Base-by-base conservation (phyloP, 192 early-diverging fungal species). In the Coemansia sp. region DNA sequence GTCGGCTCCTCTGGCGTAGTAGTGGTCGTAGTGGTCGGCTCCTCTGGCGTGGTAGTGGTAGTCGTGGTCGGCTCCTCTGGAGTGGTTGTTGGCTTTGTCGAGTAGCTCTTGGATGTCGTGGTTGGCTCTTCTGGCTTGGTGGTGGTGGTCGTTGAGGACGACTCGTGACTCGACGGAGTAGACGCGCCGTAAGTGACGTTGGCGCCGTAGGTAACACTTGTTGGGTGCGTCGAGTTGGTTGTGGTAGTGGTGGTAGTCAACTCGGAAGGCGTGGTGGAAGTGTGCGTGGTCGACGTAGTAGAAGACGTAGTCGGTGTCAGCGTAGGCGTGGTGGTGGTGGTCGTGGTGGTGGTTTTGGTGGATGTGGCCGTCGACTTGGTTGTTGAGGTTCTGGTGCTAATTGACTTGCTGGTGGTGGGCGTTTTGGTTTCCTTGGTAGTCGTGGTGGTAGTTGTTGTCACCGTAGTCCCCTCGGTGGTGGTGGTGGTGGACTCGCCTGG, bases 401-500 rank as follows among this genome's bases (percentile, higher is more conserved):
- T 48, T 48, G 47, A 48, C n/a, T 48, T 48, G 12, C 11, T 15
- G 11, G n/a, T 11, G n/a, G 47, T 48, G 1, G 47, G 47, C 32
- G 32, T 32, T 32, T 2, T 1, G 32, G 32, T 32, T 32, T 32
- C 32, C 32, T 32, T 1, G 32, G 32, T 32, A n/a, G n/a, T 48
- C 47, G n/a, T n/a, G 12, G 47, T 48, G 47, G 47, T 48, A 3
- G 47, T 48, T 0, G 47, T 48, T 0, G 47, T 48, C 12, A 59
- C 12, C 0, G 39, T 41, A 0, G 38, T 15, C 15, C 6, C 15
- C 39, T 59, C 39, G 12, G 37, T 11, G 38, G 38, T 59, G 0
- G 57, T 56, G 54, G 18, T 18, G 18, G 54, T 56, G 54, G 54
- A 37, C 23, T 56, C 32, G 19, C 10, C 54, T n/a, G 54, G 54